Base-by-base conservation (phyloP, 2,329 filamentous ascomycete genomes). In the Xylariaceae sp. region DNA sequence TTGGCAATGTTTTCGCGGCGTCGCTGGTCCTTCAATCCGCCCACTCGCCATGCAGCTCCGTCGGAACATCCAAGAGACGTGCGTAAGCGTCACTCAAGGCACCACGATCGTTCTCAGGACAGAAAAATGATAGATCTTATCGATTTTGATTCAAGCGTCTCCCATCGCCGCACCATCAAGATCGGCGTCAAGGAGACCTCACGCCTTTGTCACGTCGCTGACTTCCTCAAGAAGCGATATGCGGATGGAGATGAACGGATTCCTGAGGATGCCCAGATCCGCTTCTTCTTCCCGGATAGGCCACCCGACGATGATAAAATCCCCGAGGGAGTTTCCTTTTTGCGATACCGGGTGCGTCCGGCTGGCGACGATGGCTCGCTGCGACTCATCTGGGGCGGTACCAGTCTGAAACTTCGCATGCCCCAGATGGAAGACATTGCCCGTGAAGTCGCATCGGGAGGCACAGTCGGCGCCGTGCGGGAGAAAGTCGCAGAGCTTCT, bases 391-490 rank as follows among this genome's bases (percentile, higher is more conserved):
- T 67, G 66, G 65, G 49, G 40, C 42, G 43, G 50, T 21, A 20
- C 18, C 14, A 53, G 20, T 5, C 37, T 56, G 12, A 57, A 50
- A 20, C 57, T 65, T 12, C 44, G 21, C 20, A 55, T 40, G 32
- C 7, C 42, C 1, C 48, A 67, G 37, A 42, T 60, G 21, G 48
- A 61, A 2, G 16, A 50, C 4, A 42, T 70, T 1, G 26, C 48
- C 16, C 29, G 20, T 16, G 56, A 57, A 7, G 66, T 72, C 56
- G 54, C 62, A 42, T 44, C 45, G 3, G 72, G 71, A 6, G 58
- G 50, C 10, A 70, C 72, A 0, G 52, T 74, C 47, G 65, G 64
- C 6, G 54, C 62, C 40, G 32, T 74, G 6, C 63, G 71, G 26
- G 46, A 54, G 14, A 62, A 29, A 10, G 47, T 70, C 37, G 68